A percentile compares a stretch with the other conserved stretches of the same genome.
phyloP scores from a whole-genome alignment of 2,329 filamentous ascomycete genomes.

The Neopestalotiopsis sp. region DNA sequence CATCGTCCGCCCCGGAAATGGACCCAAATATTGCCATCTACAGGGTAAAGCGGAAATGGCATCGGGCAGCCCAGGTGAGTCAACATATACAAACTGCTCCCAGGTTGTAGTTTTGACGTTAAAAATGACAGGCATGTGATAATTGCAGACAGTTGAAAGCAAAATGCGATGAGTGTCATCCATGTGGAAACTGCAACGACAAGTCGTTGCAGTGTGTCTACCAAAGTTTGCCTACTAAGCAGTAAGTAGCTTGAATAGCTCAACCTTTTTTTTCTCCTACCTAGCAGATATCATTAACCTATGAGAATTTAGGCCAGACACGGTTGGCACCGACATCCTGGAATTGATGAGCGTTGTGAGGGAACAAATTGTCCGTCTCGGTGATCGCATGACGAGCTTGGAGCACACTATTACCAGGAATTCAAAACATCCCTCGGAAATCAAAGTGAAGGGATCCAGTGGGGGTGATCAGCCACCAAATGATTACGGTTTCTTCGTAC shows the following conservation, averaged over 20 bases:
- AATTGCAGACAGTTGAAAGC: conserved; percentile 87
- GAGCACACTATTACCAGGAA: conserved; percentile 26
- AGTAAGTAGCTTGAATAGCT: conserved; percentile 61
- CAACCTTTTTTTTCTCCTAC: background rate
- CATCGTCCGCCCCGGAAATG: conserved; percentile 40
- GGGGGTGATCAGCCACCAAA: conserved; percentile 29
- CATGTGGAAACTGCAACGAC: conserved; percentile 86
- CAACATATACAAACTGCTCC: conserved; percentile 22
- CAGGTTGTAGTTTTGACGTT: conserved; percentile 17
- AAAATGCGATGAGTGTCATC: conserved; percentile 87
- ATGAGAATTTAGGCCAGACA: conserved; percentile 55
- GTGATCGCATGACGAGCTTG: conserved; percentile 37
- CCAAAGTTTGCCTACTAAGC: conserved; percentile 87
- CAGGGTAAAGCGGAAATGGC: conserved; percentile 65
- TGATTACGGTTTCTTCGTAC: conserved; percentile 29
- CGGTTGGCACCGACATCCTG: conserved; percentile 63
- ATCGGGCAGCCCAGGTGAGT: conserved; percentile 66
- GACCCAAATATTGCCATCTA: conserved; percentile 44
- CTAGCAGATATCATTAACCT: conserved; percentile 18
- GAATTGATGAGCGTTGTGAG: conserved; percentile 51
- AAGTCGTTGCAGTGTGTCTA: conserved; percentile 86
- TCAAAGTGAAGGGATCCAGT: conserved; percentile 36
- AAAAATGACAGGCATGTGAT: conserved; percentile 75
- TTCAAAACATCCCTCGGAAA: conserved; percentile 21
- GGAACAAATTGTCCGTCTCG: conserved; percentile 41